These are phyloP conservation scores for Diutina catenulata DNA, from an alignment of 1,139 yeast species.

Conservation along the genomic window DNA sequence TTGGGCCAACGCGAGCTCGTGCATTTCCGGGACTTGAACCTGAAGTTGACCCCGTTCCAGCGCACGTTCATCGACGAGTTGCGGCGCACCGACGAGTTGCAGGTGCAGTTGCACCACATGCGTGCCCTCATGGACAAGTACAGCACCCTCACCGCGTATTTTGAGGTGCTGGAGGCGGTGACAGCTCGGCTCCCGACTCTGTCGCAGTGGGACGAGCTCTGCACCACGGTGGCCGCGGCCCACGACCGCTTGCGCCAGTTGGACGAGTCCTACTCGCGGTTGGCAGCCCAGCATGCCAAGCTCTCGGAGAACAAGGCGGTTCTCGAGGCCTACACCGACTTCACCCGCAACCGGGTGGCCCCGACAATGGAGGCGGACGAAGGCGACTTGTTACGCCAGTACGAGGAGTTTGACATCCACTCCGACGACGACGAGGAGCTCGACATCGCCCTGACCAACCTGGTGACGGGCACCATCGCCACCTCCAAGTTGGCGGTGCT, in stretches of 20 bases:
- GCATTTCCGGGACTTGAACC: constrained; percentile 84
- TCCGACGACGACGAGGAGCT: constrained; percentile 23
- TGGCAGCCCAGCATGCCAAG: constrained; percentile 14
- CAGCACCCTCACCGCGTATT: not conserved
- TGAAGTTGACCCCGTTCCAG: constrained; percentile 70
- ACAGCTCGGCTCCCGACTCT: not conserved
- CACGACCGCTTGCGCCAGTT: constrained; percentile 13
- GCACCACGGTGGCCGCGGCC: not conserved
- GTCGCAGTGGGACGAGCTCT: constrained; percentile 1
- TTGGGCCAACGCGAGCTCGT: constrained; percentile 75
- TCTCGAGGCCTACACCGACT: constrained; percentile 20
- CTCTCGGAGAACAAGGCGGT: constrained; percentile 26
- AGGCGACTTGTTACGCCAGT: constrained; percentile 9
- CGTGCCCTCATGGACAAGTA: constrained; percentile 3
- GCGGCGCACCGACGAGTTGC: constrained; percentile 34
- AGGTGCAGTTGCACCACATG: constrained; percentile 14
- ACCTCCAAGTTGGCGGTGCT: constrained; percentile 32
- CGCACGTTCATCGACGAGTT: constrained; percentile 78
- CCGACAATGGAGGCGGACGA: constrained; percentile 4
- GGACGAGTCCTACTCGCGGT: constrained; percentile 18
- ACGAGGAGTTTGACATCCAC: constrained; percentile 11
- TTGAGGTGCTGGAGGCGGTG: not conserved
- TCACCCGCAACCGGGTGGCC: constrained; percentile 10
- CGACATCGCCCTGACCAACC: not conserved
- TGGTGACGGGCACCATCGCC: constrained; percentile 37